phyloP scores from a whole-genome alignment of 2,329 filamentous ascomycete genomes.

The Talaromyces sp. region DNA sequence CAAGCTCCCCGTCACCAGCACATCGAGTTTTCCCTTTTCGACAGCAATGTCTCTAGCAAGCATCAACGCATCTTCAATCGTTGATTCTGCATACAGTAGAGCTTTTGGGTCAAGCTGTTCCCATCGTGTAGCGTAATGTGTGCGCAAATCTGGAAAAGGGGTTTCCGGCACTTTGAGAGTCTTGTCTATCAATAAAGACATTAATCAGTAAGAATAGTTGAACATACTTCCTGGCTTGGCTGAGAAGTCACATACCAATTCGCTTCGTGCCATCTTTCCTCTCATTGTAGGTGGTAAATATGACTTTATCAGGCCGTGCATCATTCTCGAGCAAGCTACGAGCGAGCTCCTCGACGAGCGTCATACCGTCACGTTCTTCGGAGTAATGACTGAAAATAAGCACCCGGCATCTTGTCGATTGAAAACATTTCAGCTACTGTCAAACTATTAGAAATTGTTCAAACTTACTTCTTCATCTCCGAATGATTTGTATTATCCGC shows the following conservation, averaged over 20 bases:
- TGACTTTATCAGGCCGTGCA: constrained; percentile 26
- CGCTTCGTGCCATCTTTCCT: constrained; percentile 24
- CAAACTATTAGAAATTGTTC: neutral
- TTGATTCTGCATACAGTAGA: constrained; percentile 23
- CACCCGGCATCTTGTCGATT: constrained; percentile 20
- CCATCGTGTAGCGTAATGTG: constrained; percentile 27
- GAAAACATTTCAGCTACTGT: neutral
- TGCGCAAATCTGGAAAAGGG: constrained; percentile 23
- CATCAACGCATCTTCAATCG: constrained; percentile 28
- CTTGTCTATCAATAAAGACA: constrained; percentile 18
- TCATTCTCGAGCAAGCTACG: constrained; percentile 21
- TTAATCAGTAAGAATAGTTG: neutral
- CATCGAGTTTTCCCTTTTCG: constrained; percentile 21
- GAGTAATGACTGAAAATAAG: constrained; percentile 36
- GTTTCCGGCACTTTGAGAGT: constrained; percentile 21
- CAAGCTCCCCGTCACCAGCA: constrained; percentile 27
- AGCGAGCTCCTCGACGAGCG: constrained; percentile 25
- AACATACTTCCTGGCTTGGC: neutral
- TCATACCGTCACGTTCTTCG: constrained; percentile 27
- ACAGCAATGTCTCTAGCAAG: constrained; percentile 22
- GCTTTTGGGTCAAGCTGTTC: constrained; percentile 23
- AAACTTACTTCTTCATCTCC: constrained; percentile 2
- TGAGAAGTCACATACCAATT: constrained; percentile 21
- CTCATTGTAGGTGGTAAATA: constrained; percentile 32
- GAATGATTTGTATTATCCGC: constrained; percentile 19